phyloP scores from a whole-genome alignment of 139 green algal species.

The Picochlorum sp. region DNA sequence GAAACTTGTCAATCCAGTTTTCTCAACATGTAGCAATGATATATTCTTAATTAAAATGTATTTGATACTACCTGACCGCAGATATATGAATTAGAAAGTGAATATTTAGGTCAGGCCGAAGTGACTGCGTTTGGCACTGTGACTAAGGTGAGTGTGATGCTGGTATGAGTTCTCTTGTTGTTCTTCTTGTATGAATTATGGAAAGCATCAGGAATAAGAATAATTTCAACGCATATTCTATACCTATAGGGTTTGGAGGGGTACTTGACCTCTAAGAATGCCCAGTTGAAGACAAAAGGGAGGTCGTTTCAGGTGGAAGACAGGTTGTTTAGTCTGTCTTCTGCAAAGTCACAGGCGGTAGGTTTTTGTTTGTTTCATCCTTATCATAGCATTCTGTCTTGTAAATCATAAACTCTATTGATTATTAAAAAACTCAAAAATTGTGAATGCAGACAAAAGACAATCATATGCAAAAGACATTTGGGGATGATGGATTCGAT shows the following conservation, averaged over 20 bases:
- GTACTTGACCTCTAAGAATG: conserved; percentile 58
- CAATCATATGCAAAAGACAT: neutral
- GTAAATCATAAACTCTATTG: neutral
- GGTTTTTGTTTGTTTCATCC: too few relatives aligned
- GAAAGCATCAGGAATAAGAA: neutral
- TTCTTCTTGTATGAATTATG: neutral
- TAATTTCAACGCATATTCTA: neutral
- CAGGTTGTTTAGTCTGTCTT: conserved; percentile 59
- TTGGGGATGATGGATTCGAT: too few relatives aligned
- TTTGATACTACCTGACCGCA: too few relatives aligned
- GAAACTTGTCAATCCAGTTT: too few relatives aligned
- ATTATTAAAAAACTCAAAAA: neutral
- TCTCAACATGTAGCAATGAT: too few relatives aligned
- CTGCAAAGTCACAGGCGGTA: conserved; percentile 46
- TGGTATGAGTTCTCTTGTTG: neutral
- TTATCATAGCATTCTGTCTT: too few relatives aligned
- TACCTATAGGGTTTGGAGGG: conserved; percentile 60
- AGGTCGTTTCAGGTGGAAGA: conserved; percentile 55
- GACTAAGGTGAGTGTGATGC: conserved; percentile 37
- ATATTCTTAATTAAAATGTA: neutral
- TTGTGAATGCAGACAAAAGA: neutral
- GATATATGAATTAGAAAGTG: conserved; percentile 54
- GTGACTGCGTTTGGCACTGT: conserved; percentile 46
- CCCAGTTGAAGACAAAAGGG: conserved; percentile 37
- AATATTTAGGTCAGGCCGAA: conserved; percentile 48